Evolutionary conservation across 257 asterid genomes (phyloP).

Genomic region (Penstemon eatonii): DNA sequence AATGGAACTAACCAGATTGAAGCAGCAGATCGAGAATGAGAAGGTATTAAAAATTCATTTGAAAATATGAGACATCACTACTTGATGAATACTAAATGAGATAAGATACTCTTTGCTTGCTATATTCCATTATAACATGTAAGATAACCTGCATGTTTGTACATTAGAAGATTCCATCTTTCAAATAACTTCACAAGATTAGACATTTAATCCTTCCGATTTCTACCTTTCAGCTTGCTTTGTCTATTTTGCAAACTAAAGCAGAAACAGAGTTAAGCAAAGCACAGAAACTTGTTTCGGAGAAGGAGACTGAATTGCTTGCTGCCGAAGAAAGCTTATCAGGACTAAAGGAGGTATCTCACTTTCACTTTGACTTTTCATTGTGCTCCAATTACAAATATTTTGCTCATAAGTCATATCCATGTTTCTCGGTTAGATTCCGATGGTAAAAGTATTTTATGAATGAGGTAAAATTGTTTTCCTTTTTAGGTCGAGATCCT

Average conservation of each 20-base stretch:
- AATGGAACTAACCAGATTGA: constrained; percentile 67
- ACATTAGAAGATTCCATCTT: constrained; percentile 5
- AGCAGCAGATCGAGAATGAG: constrained; percentile 77
- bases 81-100: neutral
- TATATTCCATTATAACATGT: neutral
- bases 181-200: neutral
- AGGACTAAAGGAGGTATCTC: constrained; percentile 73
- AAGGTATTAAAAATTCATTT: constrained; percentile 46
- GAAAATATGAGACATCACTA: neutral
- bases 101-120: constrained; percentile 2
- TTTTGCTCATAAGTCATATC: neutral
- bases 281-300: constrained; percentile 60
- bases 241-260: constrained; percentile 64
- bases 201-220: constrained; percentile 23
- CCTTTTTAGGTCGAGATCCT: constrained; percentile 64
- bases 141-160: neutral
- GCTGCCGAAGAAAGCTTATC: constrained; percentile 72
- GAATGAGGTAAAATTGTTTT: neutral
- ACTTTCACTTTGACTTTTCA: constrained; percentile 19
- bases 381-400: too few relatives aligned
- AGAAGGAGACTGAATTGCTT: constrained; percentile 67
- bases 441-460: neutral
- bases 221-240: constrained; percentile 56
- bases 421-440: constrained; percentile 26
- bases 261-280: constrained; percentile 68